Base-by-base conservation (phyloP, 2,329 filamentous ascomycete genomes). In the Hymenoscyphus fructigenus region DNA sequence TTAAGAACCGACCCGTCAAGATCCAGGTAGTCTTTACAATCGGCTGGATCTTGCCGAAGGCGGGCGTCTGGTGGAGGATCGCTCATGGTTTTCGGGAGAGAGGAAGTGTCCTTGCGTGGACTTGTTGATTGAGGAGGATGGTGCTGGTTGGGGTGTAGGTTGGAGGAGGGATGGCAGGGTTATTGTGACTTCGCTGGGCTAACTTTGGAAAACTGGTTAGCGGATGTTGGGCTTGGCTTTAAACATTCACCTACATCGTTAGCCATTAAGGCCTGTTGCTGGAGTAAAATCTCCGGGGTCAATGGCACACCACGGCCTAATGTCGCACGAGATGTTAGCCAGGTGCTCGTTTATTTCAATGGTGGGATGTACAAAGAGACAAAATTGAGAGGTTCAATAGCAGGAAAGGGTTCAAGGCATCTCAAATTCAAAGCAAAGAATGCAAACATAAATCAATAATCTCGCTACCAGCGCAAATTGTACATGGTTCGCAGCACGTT, bases 11-110 rank as follows among this genome's bases (percentile, higher is more conserved):
- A 10, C 20, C 60, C 26, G 50, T 62, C 60, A 26, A 57, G 44
- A 34, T 62, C 60, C 26, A 62, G 53, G 20, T 36, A 57, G 7
- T 26, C 53, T 44, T 62, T 62, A 26, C 14, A 62, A 34, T 62
- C 60, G n/a, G 44, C 53, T 29, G 12, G 32, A 29, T 57, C 32
- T n/a, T 28, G 28, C 12, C 60, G 60, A 38, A 36, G 29, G 47
- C 59, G 44, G 10, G 44, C 28, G 36, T 61, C 59, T 4, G 59
- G 59, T 3, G 23, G 23, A 15, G 34, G 32, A 10, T 60, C 58
- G 14, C 17, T 57, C 20, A 50, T 23, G n/a, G 7, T 23, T 26
- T 50, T 15, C 17, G 7, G 20, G 7, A 12, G n/a, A 50, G 20
- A 10, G 44, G n/a, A 23, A 50, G 3, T 20, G 44, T 23, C 17